Evolutionary conservation across 129 eudicot genomes (phyloP), one percentile per base, ranked within the genome.

Genomic region (Escallonia herrerae): DNA sequence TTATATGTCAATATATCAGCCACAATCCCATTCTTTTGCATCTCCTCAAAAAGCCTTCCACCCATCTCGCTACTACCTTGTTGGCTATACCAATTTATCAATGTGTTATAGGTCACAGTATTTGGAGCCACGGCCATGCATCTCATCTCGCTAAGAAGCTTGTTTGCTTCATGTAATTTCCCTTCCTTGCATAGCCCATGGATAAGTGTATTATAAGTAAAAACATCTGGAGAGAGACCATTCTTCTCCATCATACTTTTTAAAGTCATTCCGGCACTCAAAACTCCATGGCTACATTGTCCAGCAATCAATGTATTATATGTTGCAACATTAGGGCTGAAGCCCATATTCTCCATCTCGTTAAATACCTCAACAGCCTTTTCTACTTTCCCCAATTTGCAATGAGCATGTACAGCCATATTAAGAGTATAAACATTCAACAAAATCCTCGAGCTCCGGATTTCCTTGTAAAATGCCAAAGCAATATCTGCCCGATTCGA

Each of bases 1-100:
- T 91, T 87, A 67, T 84, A 87, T n/a, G 96, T 87, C 67, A 87
- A 59, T 53, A 87, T 82, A 80, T 91, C 88, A 41, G 83, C 77
- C 70, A 76, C 81, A 7, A 87, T 11, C 48, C 84, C 90, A 48
- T 64, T 51, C 45, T 78, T 63, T 46, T 77, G 64, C 89, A 87
- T 91, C 74, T 91, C 90, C 78, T 91, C 90, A 77, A 80, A 83
- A 14, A 87, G 65, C 59, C 63, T 81, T 65, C 72, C 60, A 13
- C 81, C 84, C 86, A 82, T 79, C 70, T 79, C 89, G 6, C 72
- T 76, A 15, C 83, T 83, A 46, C 95, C 87, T 4, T 39, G 22
- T 62, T 70, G 83, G 73, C 82, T 62, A 45, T 74, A 87, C 37
- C 95, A 90, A 42, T 68, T 70, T 48, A 91, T 84, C 79, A 91